These are phyloP conservation scores for Hypsizygus marmoreus DNA, from an alignment of 768 basidiomycete genomes.

Conservation along the genomic window DNA sequence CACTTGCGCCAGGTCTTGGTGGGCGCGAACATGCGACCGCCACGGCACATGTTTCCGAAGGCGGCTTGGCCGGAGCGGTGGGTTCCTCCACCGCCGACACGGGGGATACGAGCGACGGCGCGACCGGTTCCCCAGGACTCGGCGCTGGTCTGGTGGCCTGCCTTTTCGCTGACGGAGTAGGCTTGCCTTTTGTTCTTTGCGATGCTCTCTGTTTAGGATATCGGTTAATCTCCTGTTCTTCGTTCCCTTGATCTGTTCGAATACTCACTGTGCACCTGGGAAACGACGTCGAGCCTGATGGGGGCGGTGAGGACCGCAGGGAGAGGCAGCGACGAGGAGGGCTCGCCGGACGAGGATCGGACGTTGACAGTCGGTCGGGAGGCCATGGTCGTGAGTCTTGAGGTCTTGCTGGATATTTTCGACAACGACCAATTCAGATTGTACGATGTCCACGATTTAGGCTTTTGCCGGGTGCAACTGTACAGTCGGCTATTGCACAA, in stretches of 20 bases:
- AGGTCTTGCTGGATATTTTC: constrained; percentile 39
- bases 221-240: constrained; percentile 12
- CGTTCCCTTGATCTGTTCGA: neutral
- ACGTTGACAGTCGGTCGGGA: constrained; percentile 91
- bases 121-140: constrained; percentile 99
- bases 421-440: constrained; percentile 21
- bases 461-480: constrained; percentile 44
- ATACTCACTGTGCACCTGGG: constrained; percentile 96
- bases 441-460: constrained; percentile 24
- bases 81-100: constrained; percentile 98
- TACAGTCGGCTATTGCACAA: constrained; percentile 26
- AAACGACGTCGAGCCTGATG: constrained; percentile 97
- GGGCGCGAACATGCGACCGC: constrained; percentile 99
- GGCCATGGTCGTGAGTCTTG: constrained; percentile 72
- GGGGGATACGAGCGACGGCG: constrained; percentile 99
- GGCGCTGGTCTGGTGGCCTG: constrained; percentile 97
- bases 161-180: constrained; percentile 95
- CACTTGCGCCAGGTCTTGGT: constrained; percentile 99
- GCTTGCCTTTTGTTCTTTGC: constrained; percentile 98
- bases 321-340: constrained; percentile 86
- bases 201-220: constrained; percentile 73
- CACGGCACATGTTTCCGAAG: constrained; percentile 99
- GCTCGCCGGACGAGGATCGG: constrained; percentile 76
- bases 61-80: constrained; percentile 99
- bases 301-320: constrained; percentile 97